Base-by-base conservation (phyloP, 495 filamentous ascomycete species). In the Podospora fimiseda region DNA sequence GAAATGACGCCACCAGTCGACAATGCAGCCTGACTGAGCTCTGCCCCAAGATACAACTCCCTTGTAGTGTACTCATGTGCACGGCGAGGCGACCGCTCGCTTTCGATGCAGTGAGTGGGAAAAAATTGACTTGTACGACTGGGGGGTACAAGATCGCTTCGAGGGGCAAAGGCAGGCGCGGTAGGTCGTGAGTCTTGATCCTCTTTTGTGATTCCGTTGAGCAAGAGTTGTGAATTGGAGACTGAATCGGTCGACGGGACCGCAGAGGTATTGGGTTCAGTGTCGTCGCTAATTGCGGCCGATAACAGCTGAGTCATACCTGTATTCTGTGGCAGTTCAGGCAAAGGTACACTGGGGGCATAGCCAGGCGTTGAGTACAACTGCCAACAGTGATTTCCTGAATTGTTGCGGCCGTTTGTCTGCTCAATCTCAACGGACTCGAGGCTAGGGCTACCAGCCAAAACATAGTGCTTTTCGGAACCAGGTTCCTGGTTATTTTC, bases 1-100 rank as follows among this genome's bases (percentile, higher is more conserved):
- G 58, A 55, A 2, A 47, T 56, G 9, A 45, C n/a, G 9, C 38
- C 52, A 20, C 49, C 58, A 9, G 40, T 52, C 2, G 51, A 57
- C 15, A 45, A 39, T 3, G 19, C 55, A 16, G 20, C 24, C 0
- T 50, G 48, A 18, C 51, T 51, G 19, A 21, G 19, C 8, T 22
- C 38, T 7, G 47, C 38, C 18, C 48, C 43, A 15, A 13, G 44
- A 9, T 30, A 14, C 1, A 1, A 23, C 20, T 18, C 44, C 3
- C 14, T n/a, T 41, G 8, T n/a, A n/a, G 9, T 9, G 44, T 47
- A 22, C 7, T 47, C n/a, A 30, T 22, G 19, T 1, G 1, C 22
- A 16, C 19, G 6, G 7, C 18, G 8, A 19, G 16, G 19, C 3
- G 19, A 19, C 19, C 3, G 9, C 42, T 4, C 1, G 5, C 6